phyloP scores from a whole-genome alignment of 2,329 filamentous ascomycete species.

The Pseudomassariella vexata region DNA sequence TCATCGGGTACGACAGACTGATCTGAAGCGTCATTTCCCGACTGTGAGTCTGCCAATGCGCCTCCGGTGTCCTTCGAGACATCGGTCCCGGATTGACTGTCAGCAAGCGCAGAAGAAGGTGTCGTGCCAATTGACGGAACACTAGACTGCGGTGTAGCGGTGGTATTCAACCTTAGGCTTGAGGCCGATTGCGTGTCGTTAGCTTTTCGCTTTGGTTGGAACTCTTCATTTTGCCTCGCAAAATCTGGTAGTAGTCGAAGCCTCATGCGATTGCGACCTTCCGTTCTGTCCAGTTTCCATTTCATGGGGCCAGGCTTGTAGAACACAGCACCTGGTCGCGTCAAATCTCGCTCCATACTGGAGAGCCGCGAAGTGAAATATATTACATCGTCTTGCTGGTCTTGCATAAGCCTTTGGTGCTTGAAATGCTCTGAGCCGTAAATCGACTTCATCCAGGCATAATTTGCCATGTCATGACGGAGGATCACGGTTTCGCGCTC shows the following conservation, averaged over 20 bases:
- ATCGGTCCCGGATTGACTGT: constrained; percentile 3
- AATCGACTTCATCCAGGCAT: constrained; percentile 92
- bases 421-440: constrained; percentile 89
- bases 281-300: constrained; percentile 93
- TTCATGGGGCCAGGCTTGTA: constrained; percentile 58
- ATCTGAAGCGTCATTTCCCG: constrained; percentile 18
- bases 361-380: constrained; percentile 72
- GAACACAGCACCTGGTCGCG: constrained; percentile 76
- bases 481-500: constrained; percentile 66
- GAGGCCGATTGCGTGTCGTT: constrained; percentile 34
- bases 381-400: constrained; percentile 82
- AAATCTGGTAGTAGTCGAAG: constrained; percentile 79
- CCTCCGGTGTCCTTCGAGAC: constrained; percentile 8
- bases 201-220: constrained; percentile 75
- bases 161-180: constrained; percentile 25
- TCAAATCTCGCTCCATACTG: constrained; percentile 73
- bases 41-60: constrained; percentile 15
- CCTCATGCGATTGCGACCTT: constrained; percentile 92
- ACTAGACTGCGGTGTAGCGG: constrained; percentile 7
- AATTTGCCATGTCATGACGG: constrained; percentile 81
- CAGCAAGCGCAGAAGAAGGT: constrained; percentile 10
- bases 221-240: constrained; percentile 61
- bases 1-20: constrained; percentile 58
- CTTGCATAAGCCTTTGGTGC: constrained; percentile 81
- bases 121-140: constrained; percentile 12